These are phyloP conservation scores for Lupinus albus DNA, from an alignment of 306 rosid genomes.

Conservation along the genomic window DNA sequence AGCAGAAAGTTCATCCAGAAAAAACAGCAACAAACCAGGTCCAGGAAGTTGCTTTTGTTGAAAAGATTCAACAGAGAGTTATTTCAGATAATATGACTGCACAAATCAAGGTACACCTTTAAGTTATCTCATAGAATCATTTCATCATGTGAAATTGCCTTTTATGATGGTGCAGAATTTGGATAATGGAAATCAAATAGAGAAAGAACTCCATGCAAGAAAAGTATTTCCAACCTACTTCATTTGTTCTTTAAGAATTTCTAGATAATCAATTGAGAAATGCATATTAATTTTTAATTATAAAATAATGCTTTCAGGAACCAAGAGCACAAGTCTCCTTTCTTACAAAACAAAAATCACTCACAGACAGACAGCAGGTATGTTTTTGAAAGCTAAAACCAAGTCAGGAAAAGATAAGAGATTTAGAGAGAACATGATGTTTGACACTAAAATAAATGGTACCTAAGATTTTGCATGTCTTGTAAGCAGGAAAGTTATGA, in stretches of 20 bases:
- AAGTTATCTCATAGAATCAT: constrained; percentile 16
- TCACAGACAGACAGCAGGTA: constrained; percentile 87
- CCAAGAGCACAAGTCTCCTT: constrained; percentile 47
- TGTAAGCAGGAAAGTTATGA: constrained; percentile 78
- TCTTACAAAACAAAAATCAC: constrained; percentile 77
- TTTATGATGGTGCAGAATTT: constrained; percentile 51
- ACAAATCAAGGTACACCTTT: constrained; percentile 53
- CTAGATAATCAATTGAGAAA: background rate
- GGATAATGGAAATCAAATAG: constrained; percentile 54
- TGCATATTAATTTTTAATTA: constrained; percentile 26
- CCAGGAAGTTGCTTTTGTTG: constrained; percentile 41
- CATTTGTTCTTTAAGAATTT: constrained; percentile 6
- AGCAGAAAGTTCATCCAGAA: constrained; percentile 50
- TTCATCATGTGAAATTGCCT: constrained; percentile 35
- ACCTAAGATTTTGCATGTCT: constrained; percentile 29
- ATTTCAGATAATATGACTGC: constrained; percentile 38
- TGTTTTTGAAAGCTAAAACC: constrained; percentile 29
- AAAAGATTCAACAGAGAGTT: constrained; percentile 47
- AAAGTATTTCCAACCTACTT: constrained; percentile 51
- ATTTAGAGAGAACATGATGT: constrained; percentile 9
- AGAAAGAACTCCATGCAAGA: constrained; percentile 53
- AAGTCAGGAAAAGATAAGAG: constrained; percentile 2
- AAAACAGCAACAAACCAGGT: constrained; percentile 35
- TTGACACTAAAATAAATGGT: constrained; percentile 21
- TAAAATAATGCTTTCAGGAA: constrained; percentile 57